phyloP scores from a whole-genome alignment of 2,329 filamentous ascomycete genomes.

The Aspergillus alliaceus region DNA sequence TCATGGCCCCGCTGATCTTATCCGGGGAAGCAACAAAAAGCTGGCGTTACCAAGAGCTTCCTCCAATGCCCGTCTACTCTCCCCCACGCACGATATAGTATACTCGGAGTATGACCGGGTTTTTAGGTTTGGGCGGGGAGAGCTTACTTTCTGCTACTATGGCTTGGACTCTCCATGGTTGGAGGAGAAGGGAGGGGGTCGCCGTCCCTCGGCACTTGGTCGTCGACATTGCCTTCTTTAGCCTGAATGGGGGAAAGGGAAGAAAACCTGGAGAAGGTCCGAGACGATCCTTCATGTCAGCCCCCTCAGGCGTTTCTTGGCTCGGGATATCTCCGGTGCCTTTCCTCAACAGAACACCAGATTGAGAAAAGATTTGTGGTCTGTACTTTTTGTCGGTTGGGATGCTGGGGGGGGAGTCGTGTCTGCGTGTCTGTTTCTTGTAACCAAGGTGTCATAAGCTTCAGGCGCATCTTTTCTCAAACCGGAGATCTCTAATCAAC shows the following conservation, averaged over 20 bases:
- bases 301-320: neutral
- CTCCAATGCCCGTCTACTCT: neutral
- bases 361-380: no score
- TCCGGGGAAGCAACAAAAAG: neutral
- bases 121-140: neutral
- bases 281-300: neutral
- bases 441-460: no score
- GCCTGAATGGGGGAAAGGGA: neutral
- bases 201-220: no score
- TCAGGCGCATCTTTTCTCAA: no score
- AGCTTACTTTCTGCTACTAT: no score
- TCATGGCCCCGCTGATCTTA: neutral
- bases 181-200: no score
- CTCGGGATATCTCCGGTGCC: constrained; percentile 3
- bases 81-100: neutral
- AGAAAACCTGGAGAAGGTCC: neutral
- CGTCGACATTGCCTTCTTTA: neutral
- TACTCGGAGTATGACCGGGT: neutral
- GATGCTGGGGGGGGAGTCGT: no score
- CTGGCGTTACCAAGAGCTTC: neutral
- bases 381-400: neutral
- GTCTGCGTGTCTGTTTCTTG: no score
- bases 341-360: no score
- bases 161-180: no score
- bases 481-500: no score